These are phyloP conservation scores for Staphylotrichum longicolle DNA, from an alignment of 495 filamentous ascomycete species.

Conservation along the genomic window DNA sequence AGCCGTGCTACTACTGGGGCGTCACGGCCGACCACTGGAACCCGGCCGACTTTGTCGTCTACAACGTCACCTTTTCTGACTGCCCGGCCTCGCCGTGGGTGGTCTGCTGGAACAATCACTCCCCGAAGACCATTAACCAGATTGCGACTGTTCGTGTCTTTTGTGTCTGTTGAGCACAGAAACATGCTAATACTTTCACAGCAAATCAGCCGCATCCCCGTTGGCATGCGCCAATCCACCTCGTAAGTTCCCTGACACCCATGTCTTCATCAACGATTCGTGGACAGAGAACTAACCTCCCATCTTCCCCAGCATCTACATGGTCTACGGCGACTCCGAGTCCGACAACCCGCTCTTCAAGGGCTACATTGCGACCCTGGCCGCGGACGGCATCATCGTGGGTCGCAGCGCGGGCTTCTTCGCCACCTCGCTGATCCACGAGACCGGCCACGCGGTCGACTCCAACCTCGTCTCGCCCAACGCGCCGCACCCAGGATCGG, in stretches of 20 bases:
- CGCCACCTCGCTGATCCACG: constrained; percentile 21
- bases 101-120: constrained; percentile 10
- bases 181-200: too few species aligned
- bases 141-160: constrained; percentile 14
- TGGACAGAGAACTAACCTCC: not conserved
- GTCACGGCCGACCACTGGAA: constrained; percentile 17
- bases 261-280: not conserved
- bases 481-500: constrained; percentile 8
- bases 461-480: constrained; percentile 15
- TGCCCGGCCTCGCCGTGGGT: constrained; percentile 17
- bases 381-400: constrained; percentile 17
- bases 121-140: constrained; percentile 13
- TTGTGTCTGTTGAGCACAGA: too few species aligned
- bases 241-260: not conserved
- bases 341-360: constrained; percentile 17
- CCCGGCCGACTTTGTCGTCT: constrained; percentile 18
- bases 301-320: constrained; percentile 12
- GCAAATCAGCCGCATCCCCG: too few species aligned
- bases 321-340: constrained; percentile 16
- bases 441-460: constrained; percentile 21
- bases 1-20: constrained; percentile 23
- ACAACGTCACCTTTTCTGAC: constrained; percentile 26
- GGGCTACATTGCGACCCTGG: constrained; percentile 16
- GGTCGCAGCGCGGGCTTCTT: constrained; percentile 19
- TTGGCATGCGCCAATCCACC: not conserved